Evolutionary conservation across 2,329 filamentous ascomycete genomes (phyloP).

Genomic region (Aciculosporium take): DNA sequence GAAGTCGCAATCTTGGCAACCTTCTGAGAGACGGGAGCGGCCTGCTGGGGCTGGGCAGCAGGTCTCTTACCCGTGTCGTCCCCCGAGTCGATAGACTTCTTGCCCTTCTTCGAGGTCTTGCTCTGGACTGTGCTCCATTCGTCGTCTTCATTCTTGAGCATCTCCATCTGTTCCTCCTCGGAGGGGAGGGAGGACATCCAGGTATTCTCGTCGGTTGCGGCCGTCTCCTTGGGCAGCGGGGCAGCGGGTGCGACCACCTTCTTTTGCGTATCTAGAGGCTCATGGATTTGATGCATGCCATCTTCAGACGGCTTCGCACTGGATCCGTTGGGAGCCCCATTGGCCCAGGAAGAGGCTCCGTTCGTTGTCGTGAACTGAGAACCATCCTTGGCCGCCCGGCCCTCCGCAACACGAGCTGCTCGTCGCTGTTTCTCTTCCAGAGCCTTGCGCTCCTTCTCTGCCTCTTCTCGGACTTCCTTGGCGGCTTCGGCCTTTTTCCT

Average conservation of each 20-base stretch:
- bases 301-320: slow-evolving; percentile 20
- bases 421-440: slow-evolving; percentile 74
- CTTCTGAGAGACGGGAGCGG: slow-evolving; percentile 14
- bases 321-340: slow-evolving; percentile 20
- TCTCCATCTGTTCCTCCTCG: slow-evolving; percentile 48
- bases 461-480: slow-evolving; percentile 59
- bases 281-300: slow-evolving; percentile 18
- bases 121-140: slow-evolving; percentile 48
- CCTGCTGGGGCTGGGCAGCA: slow-evolving; percentile 18
- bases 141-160: slow-evolving; percentile 34
- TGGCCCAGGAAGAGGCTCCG: too few relatives aligned
- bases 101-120: slow-evolving; percentile 30
- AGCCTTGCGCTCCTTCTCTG: slow-evolving; percentile 63
- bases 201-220: slow-evolving; percentile 21
- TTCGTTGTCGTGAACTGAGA: slow-evolving; percentile 43
- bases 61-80: slow-evolving; percentile 19
- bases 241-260: slow-evolving; percentile 13
- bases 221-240: slow-evolving; percentile 18
- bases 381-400: slow-evolving; percentile 71
- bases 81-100: slow-evolving; percentile 24
- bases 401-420: slow-evolving; percentile 66
- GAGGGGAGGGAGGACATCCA: slow-evolving; percentile 41
- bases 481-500: slow-evolving; percentile 72
- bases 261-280: slow-evolving; percentile 47
- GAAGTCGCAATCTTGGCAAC: slow-evolving; percentile 18